A percentile compares a stretch with the other conserved stretches of the same genome.
phyloP scores from a whole-genome alignment of 768 basidiomycete species.

The Xerocomus potaroensis region DNA sequence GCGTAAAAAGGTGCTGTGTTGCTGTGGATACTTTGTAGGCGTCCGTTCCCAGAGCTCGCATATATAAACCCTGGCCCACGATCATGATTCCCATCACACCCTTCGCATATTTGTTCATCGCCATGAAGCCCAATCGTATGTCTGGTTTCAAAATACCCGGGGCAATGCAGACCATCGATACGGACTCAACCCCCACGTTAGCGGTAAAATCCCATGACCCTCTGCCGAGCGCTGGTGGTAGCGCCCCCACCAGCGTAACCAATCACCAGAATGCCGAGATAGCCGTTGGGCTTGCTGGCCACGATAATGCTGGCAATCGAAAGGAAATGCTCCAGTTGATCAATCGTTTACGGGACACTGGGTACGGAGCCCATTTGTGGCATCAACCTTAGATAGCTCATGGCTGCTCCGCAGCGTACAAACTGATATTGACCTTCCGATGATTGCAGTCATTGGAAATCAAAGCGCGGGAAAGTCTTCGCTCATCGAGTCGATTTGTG shows the following conservation, averaged over 20 bases:
- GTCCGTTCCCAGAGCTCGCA: too few species aligned
- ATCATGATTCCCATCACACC: too few species aligned
- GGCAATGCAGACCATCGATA: too few species aligned
- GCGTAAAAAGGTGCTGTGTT: too few species aligned
- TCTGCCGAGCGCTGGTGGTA: too few species aligned
- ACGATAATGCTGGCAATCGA: constrained; percentile 37
- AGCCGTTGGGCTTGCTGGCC: constrained; percentile 52
- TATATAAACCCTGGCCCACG: too few species aligned
- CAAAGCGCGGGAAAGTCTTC: constrained; percentile 76
- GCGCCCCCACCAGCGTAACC: neutral
- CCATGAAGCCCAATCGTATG: too few species aligned
- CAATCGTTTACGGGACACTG: constrained; percentile 57
- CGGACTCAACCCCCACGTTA: too few species aligned
- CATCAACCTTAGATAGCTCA: neutral
- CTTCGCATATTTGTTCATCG: too few species aligned
- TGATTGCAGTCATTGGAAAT: constrained; percentile 65
- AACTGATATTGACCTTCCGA: constrained; percentile 65
- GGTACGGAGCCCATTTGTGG: constrained; percentile 34
- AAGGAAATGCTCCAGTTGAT: constrained; percentile 54
- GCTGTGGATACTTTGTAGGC: too few species aligned
- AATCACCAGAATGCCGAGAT: neutral
- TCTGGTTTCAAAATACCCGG: too few species aligned
- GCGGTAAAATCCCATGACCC: too few species aligned
- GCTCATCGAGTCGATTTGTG: constrained; percentile 70
- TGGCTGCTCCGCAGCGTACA: constrained; percentile 40